Evolutionary conservation across 768 basidiomycete species (phyloP), one percentile per base, ranked within the genome.

Genomic region (Serendipita sp.): DNA sequence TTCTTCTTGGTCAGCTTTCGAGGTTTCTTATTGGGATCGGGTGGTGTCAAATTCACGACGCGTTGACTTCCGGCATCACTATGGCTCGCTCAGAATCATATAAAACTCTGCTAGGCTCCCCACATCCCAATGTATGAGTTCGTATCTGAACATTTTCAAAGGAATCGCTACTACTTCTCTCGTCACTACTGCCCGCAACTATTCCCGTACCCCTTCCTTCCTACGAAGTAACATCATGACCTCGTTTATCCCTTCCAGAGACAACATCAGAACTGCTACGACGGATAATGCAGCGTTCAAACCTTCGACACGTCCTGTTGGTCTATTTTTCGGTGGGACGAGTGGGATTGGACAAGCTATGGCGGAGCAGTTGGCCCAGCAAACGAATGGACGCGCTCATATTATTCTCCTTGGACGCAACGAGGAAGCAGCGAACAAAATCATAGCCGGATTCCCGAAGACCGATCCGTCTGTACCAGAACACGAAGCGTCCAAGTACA

Each of bases 321-420:
- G 72, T 7, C 63, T 75, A 65, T 73, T 75, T 66, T 71, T 74
- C 16, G 74, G 74, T 41, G 75, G 75, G 11, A 75, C 74, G 7
- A 68, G 71, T 18, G 75, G 75, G 7, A 70, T 74, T 62, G 78
- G 78, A 13, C 71, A 74, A 62, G 81, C 79, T 3, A 78, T 79
- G 48, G 48, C 67, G 2, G 65, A 67, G 44, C 45, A 41, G 16
- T 44, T 67, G 10, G 65, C 64, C 5, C 18, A 41, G 46, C 58
- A 66, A 37, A 67, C 65, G 5, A 63, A 67, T 16, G 65, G 67
- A 18, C 60, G 65, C 37, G 66, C 64, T 30, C 70, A 70, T 54
- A 68, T 70, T 41, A 38, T 70, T 16, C 65, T 70, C 18, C 30
- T 64, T 7, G 70, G 70, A 1, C 64, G 69, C 24, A 69, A 65